Conservation (phyloP, 1,139 yeast species). For the Blastobotrys aristatus region DNA sequence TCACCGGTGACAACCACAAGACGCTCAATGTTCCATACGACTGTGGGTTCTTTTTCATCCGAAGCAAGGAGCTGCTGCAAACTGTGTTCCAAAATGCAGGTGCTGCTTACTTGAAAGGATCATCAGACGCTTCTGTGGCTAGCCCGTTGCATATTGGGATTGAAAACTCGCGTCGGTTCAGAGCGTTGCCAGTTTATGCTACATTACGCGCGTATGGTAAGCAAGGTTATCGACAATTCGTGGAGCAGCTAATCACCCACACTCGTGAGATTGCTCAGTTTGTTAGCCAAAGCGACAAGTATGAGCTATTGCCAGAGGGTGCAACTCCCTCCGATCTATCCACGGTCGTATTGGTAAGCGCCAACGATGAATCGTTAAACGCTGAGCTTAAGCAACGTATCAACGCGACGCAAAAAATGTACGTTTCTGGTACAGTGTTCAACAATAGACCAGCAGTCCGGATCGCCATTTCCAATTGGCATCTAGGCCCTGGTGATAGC, state of each 20-base stretch:
- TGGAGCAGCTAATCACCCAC: slow-evolving; percentile 22
- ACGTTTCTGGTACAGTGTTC: slow-evolving; percentile 25
- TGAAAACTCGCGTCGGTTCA: slow-evolving; percentile 28
- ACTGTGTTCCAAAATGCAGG: slow-evolving; percentile 26
- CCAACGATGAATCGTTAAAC: slow-evolving; percentile 19
- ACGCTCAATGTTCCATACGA: slow-evolving; percentile 31
- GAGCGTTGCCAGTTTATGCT: slow-evolving; percentile 27
- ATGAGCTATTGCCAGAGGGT: slow-evolving; percentile 20
- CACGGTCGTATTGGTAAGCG: slow-evolving; percentile 21
- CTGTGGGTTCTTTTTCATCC: slow-evolving; percentile 26
- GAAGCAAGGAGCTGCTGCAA: slow-evolving; percentile 16
- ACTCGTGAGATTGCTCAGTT: slow-evolving; percentile 22
- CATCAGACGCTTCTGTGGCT: slow-evolving; percentile 12
- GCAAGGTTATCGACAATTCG: slow-evolving; percentile 20
- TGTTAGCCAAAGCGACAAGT: slow-evolving; percentile 17
- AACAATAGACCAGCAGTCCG: slow-evolving; percentile 23
- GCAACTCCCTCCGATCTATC: slow-evolving; percentile 15
- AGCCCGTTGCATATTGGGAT: slow-evolving; percentile 26
- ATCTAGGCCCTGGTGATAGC: slow-evolving; percentile 18
- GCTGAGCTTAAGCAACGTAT: slow-evolving; percentile 19
- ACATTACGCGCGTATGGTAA: slow-evolving; percentile 27
- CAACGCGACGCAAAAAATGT: slow-evolving; percentile 20
- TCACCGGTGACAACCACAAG: slow-evolving; percentile 30
- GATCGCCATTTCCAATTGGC: slow-evolving; percentile 29
- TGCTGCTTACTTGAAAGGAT: slow-evolving; percentile 24